Conservation (phyloP, 2,329 filamentous ascomycete species). For the Penicillium sp. region DNA sequence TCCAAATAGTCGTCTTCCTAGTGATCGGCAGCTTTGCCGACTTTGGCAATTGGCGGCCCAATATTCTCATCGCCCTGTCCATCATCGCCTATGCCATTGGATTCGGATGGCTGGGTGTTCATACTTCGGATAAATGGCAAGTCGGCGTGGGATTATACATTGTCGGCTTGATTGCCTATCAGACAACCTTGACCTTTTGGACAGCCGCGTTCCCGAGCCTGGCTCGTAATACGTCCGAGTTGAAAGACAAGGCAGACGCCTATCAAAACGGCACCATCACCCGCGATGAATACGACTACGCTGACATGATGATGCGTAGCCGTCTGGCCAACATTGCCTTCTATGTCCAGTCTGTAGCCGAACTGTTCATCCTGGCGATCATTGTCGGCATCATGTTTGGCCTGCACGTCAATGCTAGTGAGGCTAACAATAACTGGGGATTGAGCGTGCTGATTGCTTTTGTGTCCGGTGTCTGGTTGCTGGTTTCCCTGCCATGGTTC, state of each 20-base stretch:
- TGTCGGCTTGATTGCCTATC: constrained; percentile 61
- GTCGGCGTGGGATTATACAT: constrained; percentile 60
- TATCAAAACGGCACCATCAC: constrained; percentile 51
- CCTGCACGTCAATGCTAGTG: constrained; percentile 55
- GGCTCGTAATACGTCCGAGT: constrained; percentile 50
- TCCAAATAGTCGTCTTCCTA: constrained; percentile 54
- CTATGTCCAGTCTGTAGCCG: constrained; percentile 58
- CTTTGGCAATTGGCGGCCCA: constrained; percentile 60
- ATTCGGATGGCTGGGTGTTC: constrained; percentile 63
- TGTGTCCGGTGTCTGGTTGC: constrained; percentile 59
- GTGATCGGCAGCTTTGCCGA: constrained; percentile 50
- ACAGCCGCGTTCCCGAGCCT: constrained; percentile 59
- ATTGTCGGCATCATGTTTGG: constrained; percentile 62
- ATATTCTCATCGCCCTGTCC: constrained; percentile 58
- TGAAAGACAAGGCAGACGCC: constrained; percentile 49
- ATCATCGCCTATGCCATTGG: constrained; percentile 59
- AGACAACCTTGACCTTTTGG: constrained; percentile 64
- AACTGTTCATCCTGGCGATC: constrained; percentile 59
- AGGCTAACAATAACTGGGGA: constrained; percentile 61
- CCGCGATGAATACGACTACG: constrained; percentile 56
- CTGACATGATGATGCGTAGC: constrained; percentile 60
- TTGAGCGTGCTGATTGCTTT: constrained; percentile 62
- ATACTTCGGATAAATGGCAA: constrained; percentile 56
- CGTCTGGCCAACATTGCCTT: constrained; percentile 60
- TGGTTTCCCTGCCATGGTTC: constrained; percentile 63